Base-by-base conservation (phyloP, 768 basidiomycete species). In the Russula griseocarnosa region DNA sequence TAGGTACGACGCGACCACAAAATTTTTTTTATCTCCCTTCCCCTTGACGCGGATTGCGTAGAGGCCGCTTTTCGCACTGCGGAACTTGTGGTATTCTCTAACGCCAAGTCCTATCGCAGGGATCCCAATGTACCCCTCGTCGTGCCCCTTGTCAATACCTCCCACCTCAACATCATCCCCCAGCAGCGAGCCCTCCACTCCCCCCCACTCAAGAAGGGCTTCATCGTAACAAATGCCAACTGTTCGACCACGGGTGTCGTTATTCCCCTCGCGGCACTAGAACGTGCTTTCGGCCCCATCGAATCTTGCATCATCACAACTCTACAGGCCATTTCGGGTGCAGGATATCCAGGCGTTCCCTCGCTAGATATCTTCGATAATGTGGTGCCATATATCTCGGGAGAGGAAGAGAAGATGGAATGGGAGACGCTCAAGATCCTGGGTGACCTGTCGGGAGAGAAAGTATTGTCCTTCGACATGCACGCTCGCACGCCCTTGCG, bases 381-480 rank as follows among this genome's bases (percentile, higher is more conserved):
- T 78, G 81, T 99, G 73, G 87, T 99, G 1, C 97, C 97, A 5
- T 87, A 91, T 76, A 98, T 99, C 74, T 76, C 83, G 20, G 93
- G 95, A 55, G 96, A 98, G 72, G 91, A 94, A 70, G 97, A 98
- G 73, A 99, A 98, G 74, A 94, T 98, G 68, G 96, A 99, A 74
- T 99, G 97, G 97, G 97, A 99, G 78, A 88, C 92, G 7, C 83
- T 90, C 70, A 99, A 98, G 79, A 99, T 99, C 71, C 85, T 99
- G 24, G 96, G 97, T 26, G 93, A 88, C 3, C 70, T 98, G 61
- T 70, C 78, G 32, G 28, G 26, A 22, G 22, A 61, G 36, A 83
- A 81, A 2, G 67, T 73, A 6, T 83, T 81, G 62, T 71, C 82
- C 13, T 98, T 97, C 74, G 95, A 97, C 72, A 87, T 92, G 83